Conservation (phyloP, 2,329 filamentous ascomycete genomes). For the Aspergillus calidoustus region DNA sequence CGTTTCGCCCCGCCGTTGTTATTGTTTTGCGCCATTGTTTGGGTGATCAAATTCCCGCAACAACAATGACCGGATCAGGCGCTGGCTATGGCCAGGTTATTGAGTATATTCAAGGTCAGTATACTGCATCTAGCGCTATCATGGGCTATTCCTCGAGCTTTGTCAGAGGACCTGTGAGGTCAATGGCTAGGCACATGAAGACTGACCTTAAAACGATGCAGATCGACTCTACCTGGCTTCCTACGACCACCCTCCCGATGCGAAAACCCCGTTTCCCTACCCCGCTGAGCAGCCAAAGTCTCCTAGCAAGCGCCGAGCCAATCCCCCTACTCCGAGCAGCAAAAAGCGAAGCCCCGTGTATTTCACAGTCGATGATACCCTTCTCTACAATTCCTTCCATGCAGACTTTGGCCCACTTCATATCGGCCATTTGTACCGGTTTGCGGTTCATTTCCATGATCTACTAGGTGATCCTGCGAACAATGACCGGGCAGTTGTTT, state of each 20-base stretch:
- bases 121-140: conserved; percentile 37
- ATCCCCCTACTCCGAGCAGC: conserved; percentile 58
- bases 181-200: neutral
- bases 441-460: conserved; percentile 94
- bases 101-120: conserved; percentile 88
- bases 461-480: conserved; percentile 90
- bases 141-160: neutral
- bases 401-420: conserved; percentile 97
- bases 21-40: conserved; percentile 19
- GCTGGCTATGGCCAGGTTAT: conserved; percentile 84
- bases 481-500: conserved; percentile 86
- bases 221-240: conserved; percentile 95
- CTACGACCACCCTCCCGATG: conserved; percentile 80
- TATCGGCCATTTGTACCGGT: conserved; percentile 95
- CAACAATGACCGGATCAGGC: conserved; percentile 53
- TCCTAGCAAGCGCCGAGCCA: conserved; percentile 74
- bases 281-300: conserved; percentile 64
- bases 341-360: conserved; percentile 75
- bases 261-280: conserved; percentile 85
- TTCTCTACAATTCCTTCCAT: conserved; percentile 98
- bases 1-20: conserved; percentile 13
- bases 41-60: conserved; percentile 14
- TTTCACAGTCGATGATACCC: conserved; percentile 89
- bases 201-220: conserved; percentile 43
- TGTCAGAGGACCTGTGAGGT: neutral